phyloP scores from a whole-genome alignment of 805 yeast species.

The Metschnikowia matae region DNA sequence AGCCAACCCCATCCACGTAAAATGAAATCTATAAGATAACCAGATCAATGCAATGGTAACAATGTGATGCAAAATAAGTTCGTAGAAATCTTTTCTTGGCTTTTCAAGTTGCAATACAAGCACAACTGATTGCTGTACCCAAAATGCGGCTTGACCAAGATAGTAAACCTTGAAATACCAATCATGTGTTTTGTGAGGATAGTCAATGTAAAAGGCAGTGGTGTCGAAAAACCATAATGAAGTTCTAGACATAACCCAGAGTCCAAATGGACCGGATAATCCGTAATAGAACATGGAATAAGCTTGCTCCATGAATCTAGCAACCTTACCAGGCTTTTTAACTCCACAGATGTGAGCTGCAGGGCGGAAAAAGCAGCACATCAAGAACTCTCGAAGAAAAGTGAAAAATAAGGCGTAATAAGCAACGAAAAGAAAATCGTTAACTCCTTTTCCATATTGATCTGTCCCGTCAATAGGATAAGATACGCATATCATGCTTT shows the following conservation, averaged over 20 bases:
- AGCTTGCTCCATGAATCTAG: conserved; percentile 90
- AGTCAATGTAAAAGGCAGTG: conserved; percentile 67
- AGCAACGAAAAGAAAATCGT: conserved; percentile 75
- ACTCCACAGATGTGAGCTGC: conserved; percentile 55
- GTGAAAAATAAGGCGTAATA: conserved; percentile 86
- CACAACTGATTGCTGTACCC: conserved; percentile 94
- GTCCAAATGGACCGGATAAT: conserved; percentile 76
- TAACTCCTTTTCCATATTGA: conserved; percentile 81
- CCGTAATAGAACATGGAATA: conserved; percentile 82
- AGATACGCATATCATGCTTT: conserved; percentile 60
- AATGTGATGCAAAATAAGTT: conserved; percentile 88
- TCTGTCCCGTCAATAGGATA: conserved; percentile 59
- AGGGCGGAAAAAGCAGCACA: conserved; percentile 80
- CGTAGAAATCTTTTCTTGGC: conserved; percentile 91
- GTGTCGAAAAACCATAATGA: conserved; percentile 92
- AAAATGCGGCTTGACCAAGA: conserved; percentile 89
- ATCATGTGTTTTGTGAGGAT: conserved; percentile 79
- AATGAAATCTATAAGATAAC: conserved; percentile 88
- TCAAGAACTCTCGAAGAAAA: conserved; percentile 81
- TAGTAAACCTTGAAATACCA: conserved; percentile 74
- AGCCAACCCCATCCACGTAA: conserved; percentile 91
- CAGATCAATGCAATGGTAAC: conserved; percentile 85
- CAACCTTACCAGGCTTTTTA: conserved; percentile 50
- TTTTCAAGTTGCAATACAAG: conserved; percentile 81
- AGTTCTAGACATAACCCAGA: conserved; percentile 75